A percentile compares a stretch with the other conserved stretches of the same genome.
These are phyloP conservation scores for Pisolithus marmoratus DNA, from an alignment of 768 basidiomycete species.

Conservation along the genomic window DNA sequence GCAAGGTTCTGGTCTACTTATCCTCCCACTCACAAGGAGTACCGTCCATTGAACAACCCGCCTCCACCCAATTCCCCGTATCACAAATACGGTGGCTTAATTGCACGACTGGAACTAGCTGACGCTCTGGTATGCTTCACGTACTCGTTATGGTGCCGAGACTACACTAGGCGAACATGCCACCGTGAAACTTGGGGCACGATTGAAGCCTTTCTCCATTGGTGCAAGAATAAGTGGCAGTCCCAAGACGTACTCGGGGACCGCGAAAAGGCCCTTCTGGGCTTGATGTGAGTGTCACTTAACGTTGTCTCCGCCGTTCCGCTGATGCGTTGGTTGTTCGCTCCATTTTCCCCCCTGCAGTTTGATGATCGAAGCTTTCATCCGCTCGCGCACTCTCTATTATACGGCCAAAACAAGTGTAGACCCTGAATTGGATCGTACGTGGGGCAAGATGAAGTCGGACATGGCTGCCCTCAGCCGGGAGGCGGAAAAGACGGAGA, in stretches of 20 bases:
- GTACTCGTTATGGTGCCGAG: constrained; percentile 78
- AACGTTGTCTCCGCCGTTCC: constrained; percentile 11
- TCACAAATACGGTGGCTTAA: constrained; percentile 68
- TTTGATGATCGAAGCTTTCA: constrained; percentile 75
- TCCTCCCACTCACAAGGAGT: constrained; percentile 57
- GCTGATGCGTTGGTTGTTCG: constrained; percentile 17
- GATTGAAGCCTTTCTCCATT: constrained; percentile 61
- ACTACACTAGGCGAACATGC: constrained; percentile 52
- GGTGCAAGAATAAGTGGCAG: constrained; percentile 69
- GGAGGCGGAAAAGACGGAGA: constrained; percentile 32
- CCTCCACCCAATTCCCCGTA: constrained; percentile 64
- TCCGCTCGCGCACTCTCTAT: constrained; percentile 48
- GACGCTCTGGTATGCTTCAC: constrained; percentile 82
- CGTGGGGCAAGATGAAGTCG: constrained; percentile 29
- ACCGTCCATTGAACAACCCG: constrained; percentile 55
- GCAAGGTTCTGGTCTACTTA: constrained; percentile 73
- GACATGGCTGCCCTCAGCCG: constrained; percentile 27
- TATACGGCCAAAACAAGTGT: constrained; percentile 31
- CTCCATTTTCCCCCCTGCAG: constrained; percentile 35
- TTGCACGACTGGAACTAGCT: constrained; percentile 73
- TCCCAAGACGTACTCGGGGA: constrained; percentile 38
- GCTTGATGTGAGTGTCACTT: constrained; percentile 65
- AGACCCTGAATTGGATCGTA: constrained; percentile 30
- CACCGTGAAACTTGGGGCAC: constrained; percentile 61
- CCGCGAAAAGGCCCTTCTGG: constrained; percentile 57